Base-by-base conservation (phyloP, 768 basidiomycete genomes). In the Russula emetica region DNA sequence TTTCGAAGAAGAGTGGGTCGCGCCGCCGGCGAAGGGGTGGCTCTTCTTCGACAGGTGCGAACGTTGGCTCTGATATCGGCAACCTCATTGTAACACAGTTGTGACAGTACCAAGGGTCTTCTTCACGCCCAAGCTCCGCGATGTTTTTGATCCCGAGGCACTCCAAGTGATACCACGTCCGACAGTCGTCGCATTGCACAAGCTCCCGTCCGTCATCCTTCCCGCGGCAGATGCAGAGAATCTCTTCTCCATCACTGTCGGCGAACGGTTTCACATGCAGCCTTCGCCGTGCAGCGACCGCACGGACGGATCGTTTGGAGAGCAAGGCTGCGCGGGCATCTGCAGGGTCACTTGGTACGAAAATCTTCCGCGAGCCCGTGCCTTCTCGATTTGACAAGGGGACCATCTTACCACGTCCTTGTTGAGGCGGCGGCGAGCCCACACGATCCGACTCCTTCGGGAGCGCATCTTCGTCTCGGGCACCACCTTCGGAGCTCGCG, bases 151-250 rank as follows among this genome's bases (percentile, higher is more conserved):
- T 87, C 57, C 89, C 90, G 42, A 93, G 85, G 73, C 91, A 94
- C 50, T 83, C 75, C 36, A 91, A 78, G 74, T 94, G 91, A 71
- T 88, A 92, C 91, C 91, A 94, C 18, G 78, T 85, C 71, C 83
- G 78, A 72, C 91, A 94, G 5, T 80, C 79, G 69, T 93, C 90
- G 68, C 91, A 94, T 69, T 92, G 91, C 36, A 93, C 92, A 52
- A 90, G 78, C 62, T 85, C 82, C n/a, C 86, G 77, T 4, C 86
- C 90, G 63, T 90, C 87, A 68, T 88, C 86, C 56, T 75, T 77
- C 20, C 84, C 86, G 49, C 76, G 74, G 71, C 90, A 92, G 30
- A 88, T 78, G 71, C 91, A 93, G 20, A 85, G 70, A 20, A 80
- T 73, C 54, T 82, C 82, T 13, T 80, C 81, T 6, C 81, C 81